Evolutionary conservation across 805 yeast species (phyloP).

Genomic region (Wickerhamomyces ciferrii): DNA sequence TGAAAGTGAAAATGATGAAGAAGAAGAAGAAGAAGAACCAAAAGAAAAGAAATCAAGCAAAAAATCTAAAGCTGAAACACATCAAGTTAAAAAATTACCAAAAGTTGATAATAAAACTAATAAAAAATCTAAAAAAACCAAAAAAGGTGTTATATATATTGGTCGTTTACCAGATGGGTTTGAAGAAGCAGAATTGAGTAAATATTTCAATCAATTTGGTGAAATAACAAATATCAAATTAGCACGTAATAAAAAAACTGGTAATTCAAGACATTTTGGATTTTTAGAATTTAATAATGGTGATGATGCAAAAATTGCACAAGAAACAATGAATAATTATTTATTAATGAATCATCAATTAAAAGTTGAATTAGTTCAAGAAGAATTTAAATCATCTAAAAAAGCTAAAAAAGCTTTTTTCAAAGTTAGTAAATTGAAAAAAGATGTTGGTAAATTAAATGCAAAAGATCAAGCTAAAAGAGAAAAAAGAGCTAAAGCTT

Average conservation of each 20-base stretch:
- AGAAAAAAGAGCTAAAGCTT: slow-evolving; percentile 25
- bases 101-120: slow-evolving; percentile 16
- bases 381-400: slow-evolving; percentile 33
- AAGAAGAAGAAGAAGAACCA: slow-evolving; percentile 12
- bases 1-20: slow-evolving; percentile 25
- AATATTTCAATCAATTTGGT: slow-evolving; percentile 90
- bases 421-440: slow-evolving; percentile 24
- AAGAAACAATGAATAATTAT: slow-evolving; percentile 95
- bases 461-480: slow-evolving; percentile 26
- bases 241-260: slow-evolving; percentile 86
- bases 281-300: slow-evolving; percentile 74
- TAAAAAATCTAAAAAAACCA: slow-evolving; percentile 20
- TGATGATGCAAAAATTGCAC: slow-evolving; percentile 83
- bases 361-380: slow-evolving; percentile 58
- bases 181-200: slow-evolving; percentile 68
- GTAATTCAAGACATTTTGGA: slow-evolving; percentile 87
- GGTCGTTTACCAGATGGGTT: slow-evolving; percentile 94
- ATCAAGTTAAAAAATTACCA: slow-evolving; percentile 20
- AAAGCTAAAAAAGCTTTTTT: slow-evolving; percentile 30
- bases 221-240: slow-evolving; percentile 70
- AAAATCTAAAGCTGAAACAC: slow-evolving; percentile 19
- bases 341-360: slow-evolving; percentile 82
- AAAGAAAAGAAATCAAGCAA: slow-evolving; percentile 15
- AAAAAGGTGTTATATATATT: slow-evolving; percentile 73
- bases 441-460: slow-evolving; percentile 25